phyloP scores from a whole-genome alignment of 768 basidiomycete species.

The Xanthoconium purpureum region DNA sequence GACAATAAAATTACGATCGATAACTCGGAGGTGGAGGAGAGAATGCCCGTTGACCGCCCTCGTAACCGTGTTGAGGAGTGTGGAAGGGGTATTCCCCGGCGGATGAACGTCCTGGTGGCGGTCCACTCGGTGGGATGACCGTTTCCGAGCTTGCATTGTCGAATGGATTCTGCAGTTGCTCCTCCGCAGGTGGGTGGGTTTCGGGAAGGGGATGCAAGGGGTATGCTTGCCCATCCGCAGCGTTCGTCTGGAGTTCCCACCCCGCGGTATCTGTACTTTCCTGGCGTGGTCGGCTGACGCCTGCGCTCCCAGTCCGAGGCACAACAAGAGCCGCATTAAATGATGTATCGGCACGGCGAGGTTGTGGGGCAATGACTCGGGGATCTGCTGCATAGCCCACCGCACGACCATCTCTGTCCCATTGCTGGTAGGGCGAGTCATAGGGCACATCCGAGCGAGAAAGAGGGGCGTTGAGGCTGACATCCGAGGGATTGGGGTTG shows the following conservation, averaged over 20 bases:
- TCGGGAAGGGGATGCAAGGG: conserved; percentile 22
- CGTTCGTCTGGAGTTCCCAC: conserved; percentile 31
- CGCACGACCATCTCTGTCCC: conserved; percentile 50
- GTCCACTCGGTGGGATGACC: conserved; percentile 9
- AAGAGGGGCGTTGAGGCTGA: conserved; percentile 37
- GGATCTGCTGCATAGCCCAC: conserved; percentile 46
- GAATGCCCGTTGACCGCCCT: conserved; percentile 1
- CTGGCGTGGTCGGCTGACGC: conserved; percentile 14
- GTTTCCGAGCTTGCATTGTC: conserved; percentile 22
- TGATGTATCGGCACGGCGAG: conserved; percentile 29
- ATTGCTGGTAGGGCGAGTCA: conserved; percentile 43
- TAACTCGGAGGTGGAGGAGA: conserved; percentile 26
- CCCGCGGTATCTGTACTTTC: conserved; percentile 30
- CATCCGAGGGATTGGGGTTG: conserved; percentile 38
- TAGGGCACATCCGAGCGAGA: conserved; percentile 30
- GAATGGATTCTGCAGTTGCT: conserved; percentile 25
- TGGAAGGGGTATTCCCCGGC: conserved; percentile 25
- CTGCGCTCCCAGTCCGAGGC: conserved; percentile 14
- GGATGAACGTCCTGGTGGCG: conserved; percentile 7
- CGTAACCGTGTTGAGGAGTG: conserved; percentile 25
- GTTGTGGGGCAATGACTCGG: conserved; percentile 50
- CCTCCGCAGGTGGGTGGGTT: background rate
- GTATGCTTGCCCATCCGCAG: conserved; percentile 25
- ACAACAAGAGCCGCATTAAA: conserved; percentile 14
- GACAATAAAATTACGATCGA: background rate